phyloP scores from a whole-genome alignment of 2,329 filamentous ascomycete species.

The Epichloe sylvatica region DNA sequence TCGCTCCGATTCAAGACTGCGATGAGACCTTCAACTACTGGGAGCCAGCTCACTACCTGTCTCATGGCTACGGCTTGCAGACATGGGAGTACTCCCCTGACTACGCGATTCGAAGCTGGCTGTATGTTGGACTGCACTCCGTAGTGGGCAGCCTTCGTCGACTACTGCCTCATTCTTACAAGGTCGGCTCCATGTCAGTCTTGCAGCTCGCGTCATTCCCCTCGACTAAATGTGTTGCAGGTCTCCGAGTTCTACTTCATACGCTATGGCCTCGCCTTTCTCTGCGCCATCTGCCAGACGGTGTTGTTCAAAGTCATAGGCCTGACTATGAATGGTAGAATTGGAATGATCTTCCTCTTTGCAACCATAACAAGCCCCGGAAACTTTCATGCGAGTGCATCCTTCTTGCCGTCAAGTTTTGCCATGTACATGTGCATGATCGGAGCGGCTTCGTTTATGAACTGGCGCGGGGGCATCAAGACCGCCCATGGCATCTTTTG shows the following conservation, averaged over 20 bases:
- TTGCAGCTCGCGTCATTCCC: too few relatives aligned
- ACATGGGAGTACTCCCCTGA: constrained; percentile 99
- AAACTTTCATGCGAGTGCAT: constrained; percentile 80
- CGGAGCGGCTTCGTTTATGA: constrained; percentile 78
- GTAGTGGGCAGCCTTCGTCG: constrained; percentile 52
- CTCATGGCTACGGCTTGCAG: constrained; percentile 83
- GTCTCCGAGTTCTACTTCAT: constrained; percentile 76
- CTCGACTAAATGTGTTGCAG: constrained; percentile 17
- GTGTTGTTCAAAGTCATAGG: constrained; percentile 67
- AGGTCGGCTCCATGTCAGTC: constrained; percentile 24
- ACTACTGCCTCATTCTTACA: constrained; percentile 46
- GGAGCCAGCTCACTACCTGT: constrained; percentile 91
- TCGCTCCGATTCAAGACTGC: constrained; percentile 89
- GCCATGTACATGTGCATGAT: constrained; percentile 90
- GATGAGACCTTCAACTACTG: constrained; percentile 99
- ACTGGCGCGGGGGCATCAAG: constrained; percentile 67
- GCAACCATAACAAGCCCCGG: constrained; percentile 69
- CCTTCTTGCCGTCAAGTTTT: constrained; percentile 87
- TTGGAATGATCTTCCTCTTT: constrained; percentile 73
- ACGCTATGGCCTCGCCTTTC: constrained; percentile 56
- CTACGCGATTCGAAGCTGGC: constrained; percentile 90
- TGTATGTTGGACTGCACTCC: constrained; percentile 73
- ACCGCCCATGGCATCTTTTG: constrained; percentile 77
- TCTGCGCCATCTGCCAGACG: constrained; percentile 72
- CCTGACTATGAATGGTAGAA: constrained; percentile 61